phyloP scores from a whole-genome alignment of 805 yeast species.

The Cyberlindnera petersonii region DNA sequence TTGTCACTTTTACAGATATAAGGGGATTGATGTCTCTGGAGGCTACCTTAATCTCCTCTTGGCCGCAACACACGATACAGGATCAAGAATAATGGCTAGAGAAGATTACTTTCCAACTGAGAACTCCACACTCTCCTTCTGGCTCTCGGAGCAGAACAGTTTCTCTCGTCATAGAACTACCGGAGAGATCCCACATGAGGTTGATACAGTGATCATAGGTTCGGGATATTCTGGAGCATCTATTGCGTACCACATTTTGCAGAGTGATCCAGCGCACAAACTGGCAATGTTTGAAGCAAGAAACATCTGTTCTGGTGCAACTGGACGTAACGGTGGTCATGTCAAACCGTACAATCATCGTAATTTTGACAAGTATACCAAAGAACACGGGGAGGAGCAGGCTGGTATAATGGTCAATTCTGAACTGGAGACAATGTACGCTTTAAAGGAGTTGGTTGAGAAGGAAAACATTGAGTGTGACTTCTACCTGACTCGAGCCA shows the following conservation, averaged over 20 bases:
- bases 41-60: too few relatives aligned
- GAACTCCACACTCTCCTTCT: constrained; percentile 19
- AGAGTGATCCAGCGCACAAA: constrained; percentile 24
- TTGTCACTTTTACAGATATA: too few relatives aligned
- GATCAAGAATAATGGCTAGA: too few relatives aligned
- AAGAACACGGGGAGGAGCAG: constrained; percentile 16
- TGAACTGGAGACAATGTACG: constrained; percentile 33
- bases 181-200: constrained; percentile 31
- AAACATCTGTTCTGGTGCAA: constrained; percentile 39
- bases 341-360: constrained; percentile 34
- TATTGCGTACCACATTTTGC: constrained; percentile 33
- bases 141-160: constrained; percentile 18
- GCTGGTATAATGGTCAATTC: constrained; percentile 37
- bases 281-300: constrained; percentile 40
- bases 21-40: too few relatives aligned
- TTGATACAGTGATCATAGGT: constrained; percentile 41
- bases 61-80: too few relatives aligned
- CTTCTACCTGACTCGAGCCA: constrained; percentile 32
- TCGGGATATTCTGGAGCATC: constrained; percentile 45
- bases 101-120: constrained; percentile 19
- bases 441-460: constrained; percentile 32
- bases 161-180: constrained; percentile 18
- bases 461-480: constrained; percentile 37
- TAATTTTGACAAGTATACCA: constrained; percentile 9
- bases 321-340: constrained; percentile 50